Evolutionary conservation across 2,329 filamentous ascomycete genomes (phyloP).

Genomic region (Sporothrix inflata): DNA sequence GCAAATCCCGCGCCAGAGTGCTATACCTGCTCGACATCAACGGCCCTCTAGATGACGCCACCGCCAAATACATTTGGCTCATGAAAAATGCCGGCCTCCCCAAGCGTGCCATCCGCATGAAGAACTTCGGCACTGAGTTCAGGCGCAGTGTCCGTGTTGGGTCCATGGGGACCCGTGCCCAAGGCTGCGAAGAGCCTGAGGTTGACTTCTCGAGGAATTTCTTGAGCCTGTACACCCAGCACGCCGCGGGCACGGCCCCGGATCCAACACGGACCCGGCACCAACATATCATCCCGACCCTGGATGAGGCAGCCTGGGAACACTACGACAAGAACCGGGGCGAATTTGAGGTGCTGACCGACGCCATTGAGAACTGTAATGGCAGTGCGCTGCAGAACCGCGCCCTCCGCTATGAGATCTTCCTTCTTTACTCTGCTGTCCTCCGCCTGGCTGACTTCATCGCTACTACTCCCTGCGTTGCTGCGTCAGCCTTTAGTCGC

Average conservation of each 20-base stretch:
- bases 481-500: slow-evolving; percentile 43
- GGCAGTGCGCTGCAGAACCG: slow-evolving; percentile 33
- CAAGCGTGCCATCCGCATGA: slow-evolving; percentile 35
- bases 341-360: slow-evolving; percentile 43
- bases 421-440: slow-evolving; percentile 46
- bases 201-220: slow-evolving; percentile 41
- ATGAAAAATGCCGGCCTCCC: slow-evolving; percentile 44
- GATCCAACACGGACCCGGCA: slow-evolving; percentile 21
- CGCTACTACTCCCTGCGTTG: slow-evolving; percentile 52
- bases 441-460: slow-evolving; percentile 49
- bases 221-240: slow-evolving; percentile 40
- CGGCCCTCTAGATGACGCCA: slow-evolving; percentile 51
- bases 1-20: slow-evolving; percentile 41
- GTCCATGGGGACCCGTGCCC: not conserved
- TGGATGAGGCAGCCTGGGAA: slow-evolving; percentile 51
- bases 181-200: slow-evolving; percentile 25
- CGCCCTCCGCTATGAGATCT: slow-evolving; percentile 37
- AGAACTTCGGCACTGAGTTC: slow-evolving; percentile 34
- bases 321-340: slow-evolving; percentile 43
- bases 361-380: slow-evolving; percentile 43
- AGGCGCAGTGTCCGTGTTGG: slow-evolving; percentile 28
- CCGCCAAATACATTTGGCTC: slow-evolving; percentile 46
- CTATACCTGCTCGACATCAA: slow-evolving; percentile 54
- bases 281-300: slow-evolving; percentile 40
- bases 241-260: slow-evolving; percentile 33